Conservation (phyloP, 2,329 filamentous ascomycete species). For the Pseudonectria foliicola region DNA sequence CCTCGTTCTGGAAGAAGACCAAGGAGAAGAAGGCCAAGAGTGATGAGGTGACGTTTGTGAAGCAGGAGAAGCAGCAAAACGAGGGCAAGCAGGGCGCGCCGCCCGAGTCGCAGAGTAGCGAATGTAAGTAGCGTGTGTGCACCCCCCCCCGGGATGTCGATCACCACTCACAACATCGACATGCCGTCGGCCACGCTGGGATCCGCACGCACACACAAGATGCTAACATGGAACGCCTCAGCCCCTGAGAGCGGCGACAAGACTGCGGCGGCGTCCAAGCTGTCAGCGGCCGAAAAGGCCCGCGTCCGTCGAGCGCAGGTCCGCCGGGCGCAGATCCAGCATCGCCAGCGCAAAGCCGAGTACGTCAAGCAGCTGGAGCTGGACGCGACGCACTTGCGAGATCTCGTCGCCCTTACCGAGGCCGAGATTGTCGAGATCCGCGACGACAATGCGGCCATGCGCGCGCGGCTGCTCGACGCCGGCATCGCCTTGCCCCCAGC, state of each 20-base stretch:
- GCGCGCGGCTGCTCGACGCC: conserved; percentile 22
- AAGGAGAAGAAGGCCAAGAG: conserved; percentile 29
- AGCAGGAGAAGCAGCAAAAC: conserved; percentile 3
- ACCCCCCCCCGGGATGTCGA: too few species aligned
- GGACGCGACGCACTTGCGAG: conserved; percentile 40
- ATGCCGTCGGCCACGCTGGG: too few species aligned
- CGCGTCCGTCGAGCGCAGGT: conserved; percentile 45
- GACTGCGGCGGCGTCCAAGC: conserved; percentile 8
- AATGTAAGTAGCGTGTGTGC: conserved; percentile 21
- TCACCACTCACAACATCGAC: too few species aligned
- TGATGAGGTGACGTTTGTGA: conserved; percentile 10
- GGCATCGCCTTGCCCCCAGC: conserved; percentile 15
- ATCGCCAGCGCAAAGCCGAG: conserved; percentile 49
- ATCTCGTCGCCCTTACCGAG: conserved; percentile 37
- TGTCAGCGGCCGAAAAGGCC: conserved; percentile 31
- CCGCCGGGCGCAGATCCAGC: conserved; percentile 45
- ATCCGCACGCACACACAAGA: too few species aligned
- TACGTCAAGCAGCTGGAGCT: conserved; percentile 48
- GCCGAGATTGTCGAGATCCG: conserved; percentile 30
- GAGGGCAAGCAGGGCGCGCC: background rate
- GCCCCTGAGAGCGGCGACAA: conserved; percentile 10
- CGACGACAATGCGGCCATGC: conserved; percentile 38
- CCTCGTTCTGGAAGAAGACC: conserved; percentile 39
- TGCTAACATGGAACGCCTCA: background rate
- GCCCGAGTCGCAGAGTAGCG: conserved; percentile 9